Base-by-base conservation (phyloP, 176 grass and related monocot species). In the Oryza coarctata region DNA sequence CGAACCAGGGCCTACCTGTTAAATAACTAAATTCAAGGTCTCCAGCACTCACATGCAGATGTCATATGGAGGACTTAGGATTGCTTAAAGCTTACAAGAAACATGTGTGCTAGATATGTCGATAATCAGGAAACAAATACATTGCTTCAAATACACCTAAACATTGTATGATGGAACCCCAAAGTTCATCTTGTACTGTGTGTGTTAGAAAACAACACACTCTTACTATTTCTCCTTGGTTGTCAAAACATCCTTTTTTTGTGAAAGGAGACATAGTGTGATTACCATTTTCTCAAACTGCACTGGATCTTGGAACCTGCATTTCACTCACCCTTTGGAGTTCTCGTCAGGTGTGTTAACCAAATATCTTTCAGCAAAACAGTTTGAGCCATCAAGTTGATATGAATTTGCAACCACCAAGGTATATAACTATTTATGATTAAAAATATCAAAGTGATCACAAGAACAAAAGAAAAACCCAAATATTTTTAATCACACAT, bases 231-330 rank as follows among this genome's bases (percentile, higher is more conserved):
- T 70, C 67, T 55, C 52, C 26, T 75, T 43, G 55, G 55, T 60
- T 41, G 61, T 58, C 68, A 28, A 49, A 60, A 23, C 12, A 44
- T 25, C 33, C 47, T 6, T 75, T 80, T 86, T 61, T 14, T 3
- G 45, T 61, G 69, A 73, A 58, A 86, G 70, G 68, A 74, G 23
- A 43, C 60, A 40, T 57, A 69, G 38, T 38, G 38, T 62, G 5
- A 38, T 28, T 70, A 81, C 22, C 70, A 86, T 68, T 60, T 74
- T 60, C 38, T 34, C 41, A 68, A 38, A 75, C 61, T 43, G 33
- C 20, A 18, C 6, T 74, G 34, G 71, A 87, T 87, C 63, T 63
- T 70, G 29, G 39, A 70, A 32, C 73, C 63, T 14, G 85, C 85
- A 75, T 62, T 35, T 29, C 71, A 34, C 55, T 71, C 15, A 74